A percentile compares a stretch with the other conserved stretches of the same genome.
Evolutionary conservation across 225 moss, liverwort and hornwort species (phyloP).

Genomic region (Marchantia paleacea): DNA sequence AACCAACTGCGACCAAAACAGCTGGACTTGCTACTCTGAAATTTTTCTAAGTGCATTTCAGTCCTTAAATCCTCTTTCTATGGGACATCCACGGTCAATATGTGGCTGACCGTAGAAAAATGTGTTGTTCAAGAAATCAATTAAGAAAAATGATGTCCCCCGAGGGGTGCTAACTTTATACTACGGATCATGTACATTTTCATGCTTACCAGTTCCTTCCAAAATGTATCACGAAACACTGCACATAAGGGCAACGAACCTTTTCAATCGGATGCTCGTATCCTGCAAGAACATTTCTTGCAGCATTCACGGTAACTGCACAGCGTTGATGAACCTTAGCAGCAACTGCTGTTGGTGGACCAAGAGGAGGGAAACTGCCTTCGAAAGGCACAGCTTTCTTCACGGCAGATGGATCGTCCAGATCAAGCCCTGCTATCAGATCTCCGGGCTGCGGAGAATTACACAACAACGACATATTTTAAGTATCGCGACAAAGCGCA

Average conservation of each 20-base stretch:
- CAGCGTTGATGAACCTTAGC: conserved; percentile 94
- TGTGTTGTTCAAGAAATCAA: no score
- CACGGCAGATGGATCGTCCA: conserved; percentile 96
- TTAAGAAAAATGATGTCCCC: no score
- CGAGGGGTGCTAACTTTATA: no score
- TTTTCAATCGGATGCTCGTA: conserved; percentile 74
- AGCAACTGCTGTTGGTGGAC: conserved; percentile 76
- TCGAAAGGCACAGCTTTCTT: conserved; percentile 76
- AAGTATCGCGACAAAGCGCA: neutral
- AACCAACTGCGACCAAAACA: neutral
- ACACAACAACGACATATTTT: neutral
- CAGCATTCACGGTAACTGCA: conserved; percentile 67
- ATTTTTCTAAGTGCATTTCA: no score
- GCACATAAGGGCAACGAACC: conserved; percentile 29
- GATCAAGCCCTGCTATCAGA: conserved; percentile 72
- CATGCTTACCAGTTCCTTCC: no score
- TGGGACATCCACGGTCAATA: no score
- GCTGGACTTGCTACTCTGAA: no score
- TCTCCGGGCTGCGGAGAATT: conserved; percentile 69
- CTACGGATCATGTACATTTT: no score
- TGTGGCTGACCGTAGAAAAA: no score
- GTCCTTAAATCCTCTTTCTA: no score
- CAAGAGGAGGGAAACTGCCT: conserved; percentile 70
- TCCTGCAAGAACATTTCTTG: conserved; percentile 77
- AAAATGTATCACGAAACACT: no score